A percentile compares a stretch with the other conserved stretches of the same genome.
These are phyloP conservation scores for Paragyromitra xinjiangensis DNA, from an alignment of 495 filamentous ascomycete species.

Conservation along the genomic window DNA sequence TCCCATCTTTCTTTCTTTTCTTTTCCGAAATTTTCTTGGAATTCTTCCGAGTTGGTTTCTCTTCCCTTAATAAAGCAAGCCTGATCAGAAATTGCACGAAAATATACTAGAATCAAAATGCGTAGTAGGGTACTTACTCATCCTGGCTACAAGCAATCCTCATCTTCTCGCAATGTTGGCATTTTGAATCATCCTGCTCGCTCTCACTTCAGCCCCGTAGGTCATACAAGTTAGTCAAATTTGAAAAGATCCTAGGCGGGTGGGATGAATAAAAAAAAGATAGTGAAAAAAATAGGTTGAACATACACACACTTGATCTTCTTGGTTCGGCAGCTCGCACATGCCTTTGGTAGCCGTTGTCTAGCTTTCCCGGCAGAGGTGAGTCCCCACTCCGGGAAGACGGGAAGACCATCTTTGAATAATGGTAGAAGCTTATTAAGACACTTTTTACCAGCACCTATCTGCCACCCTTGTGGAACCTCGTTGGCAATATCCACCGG, in stretches of 20 bases:
- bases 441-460: conserved; percentile 55
- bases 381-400: conserved; percentile 58
- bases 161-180: conserved; percentile 56
- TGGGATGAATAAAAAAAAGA: neutral
- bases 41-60: conserved; percentile 50
- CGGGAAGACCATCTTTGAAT: conserved; percentile 54
- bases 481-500: conserved; percentile 38
- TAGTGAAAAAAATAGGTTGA: conserved; percentile 18
- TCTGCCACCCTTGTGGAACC: conserved; percentile 52
- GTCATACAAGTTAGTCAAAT: conserved; percentile 35
- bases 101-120: conserved; percentile 1
- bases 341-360: conserved; percentile 56
- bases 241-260: neutral
- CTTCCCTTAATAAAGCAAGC: conserved; percentile 40
- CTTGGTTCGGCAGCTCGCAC: conserved; percentile 55
- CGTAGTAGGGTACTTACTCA: conserved; percentile 47
- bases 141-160: conserved; percentile 53
- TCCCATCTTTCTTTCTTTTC: conserved; percentile 53
- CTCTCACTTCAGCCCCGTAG: conserved; percentile 43
- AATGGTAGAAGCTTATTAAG: conserved; percentile 52
- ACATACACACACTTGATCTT: conserved; percentile 59
- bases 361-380: conserved; percentile 57
- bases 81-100: conserved; percentile 32
- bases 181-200: conserved; percentile 53
- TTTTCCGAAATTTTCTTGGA: conserved; percentile 53